Percentiles rank a stretch among this genome's conserved stretches.
These are phyloP conservation scores for Ceratobasidium sp. DNA, from an alignment of 1,284 basidiomycete genomes.

Conservation along the genomic window DNA sequence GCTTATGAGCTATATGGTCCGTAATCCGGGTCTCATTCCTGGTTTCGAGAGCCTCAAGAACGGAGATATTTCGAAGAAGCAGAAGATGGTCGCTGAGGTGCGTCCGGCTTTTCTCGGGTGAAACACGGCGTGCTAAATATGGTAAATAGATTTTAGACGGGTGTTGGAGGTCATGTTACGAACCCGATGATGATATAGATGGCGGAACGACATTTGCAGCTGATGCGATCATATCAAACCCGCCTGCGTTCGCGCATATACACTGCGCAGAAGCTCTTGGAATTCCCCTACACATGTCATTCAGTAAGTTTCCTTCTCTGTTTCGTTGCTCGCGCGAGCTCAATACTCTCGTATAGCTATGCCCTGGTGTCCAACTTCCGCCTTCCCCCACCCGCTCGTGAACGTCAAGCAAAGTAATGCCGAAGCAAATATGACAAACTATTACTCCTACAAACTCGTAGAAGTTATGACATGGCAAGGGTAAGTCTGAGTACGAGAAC, in stretches of 20 bases:
- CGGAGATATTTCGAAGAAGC: conserved; percentile 65
- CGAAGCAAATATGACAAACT: conserved; percentile 66
- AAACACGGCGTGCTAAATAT: not conserved
- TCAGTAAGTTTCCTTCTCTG: conserved; percentile 62
- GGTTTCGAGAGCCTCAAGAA: conserved; percentile 64
- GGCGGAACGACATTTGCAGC: conserved; percentile 65
- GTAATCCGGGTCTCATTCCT: conserved; percentile 68
- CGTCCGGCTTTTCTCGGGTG: conserved; percentile 3
- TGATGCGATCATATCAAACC: conserved; percentile 75
- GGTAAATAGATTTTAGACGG: conserved; percentile 67
- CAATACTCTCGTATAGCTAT: conserved; percentile 62
- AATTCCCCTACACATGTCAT: conserved; percentile 69
- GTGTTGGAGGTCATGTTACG: conserved; percentile 68
- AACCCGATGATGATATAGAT: conserved; percentile 61
- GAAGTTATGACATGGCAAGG: conserved; percentile 71
- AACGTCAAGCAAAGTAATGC: conserved; percentile 68
- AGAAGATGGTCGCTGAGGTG: conserved; percentile 63
- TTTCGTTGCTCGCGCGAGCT: not conserved
- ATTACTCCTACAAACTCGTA: conserved; percentile 68
- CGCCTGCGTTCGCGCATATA: conserved; percentile 72
- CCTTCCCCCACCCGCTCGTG: conserved; percentile 75
- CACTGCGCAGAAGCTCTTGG: conserved; percentile 75
- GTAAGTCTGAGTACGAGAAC: too few relatives aligned
- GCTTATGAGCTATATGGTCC: conserved; percentile 72
- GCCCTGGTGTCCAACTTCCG: conserved; percentile 74